Conservation (phyloP, 352 stramenopile genomes). For the Phytophthora idaei region DNA sequence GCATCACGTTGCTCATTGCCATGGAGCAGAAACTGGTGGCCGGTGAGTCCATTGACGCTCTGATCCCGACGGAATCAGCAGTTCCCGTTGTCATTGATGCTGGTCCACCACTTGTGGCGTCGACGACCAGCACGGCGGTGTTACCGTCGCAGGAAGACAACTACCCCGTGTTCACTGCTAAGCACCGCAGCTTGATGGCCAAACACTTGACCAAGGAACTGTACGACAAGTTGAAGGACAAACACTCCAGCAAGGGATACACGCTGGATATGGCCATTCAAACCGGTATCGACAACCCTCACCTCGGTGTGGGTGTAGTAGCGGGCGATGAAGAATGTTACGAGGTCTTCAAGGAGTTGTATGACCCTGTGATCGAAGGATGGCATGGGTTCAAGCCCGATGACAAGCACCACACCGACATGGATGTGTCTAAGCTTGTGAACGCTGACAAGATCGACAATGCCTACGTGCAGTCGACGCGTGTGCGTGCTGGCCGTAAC, state of each 20-base stretch:
- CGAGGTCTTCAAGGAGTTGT: conserved; percentile 81
- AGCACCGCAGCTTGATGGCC: conserved; percentile 89
- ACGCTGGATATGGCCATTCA: conserved; percentile 88
- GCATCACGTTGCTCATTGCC: conserved; percentile 87
- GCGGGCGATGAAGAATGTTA: conserved; percentile 89
- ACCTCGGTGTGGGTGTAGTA: conserved; percentile 84
- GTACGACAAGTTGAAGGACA: conserved; percentile 85
- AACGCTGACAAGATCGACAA: conserved; percentile 73
- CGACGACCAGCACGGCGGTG: conserved; percentile 56
- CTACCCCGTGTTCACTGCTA: conserved; percentile 78
- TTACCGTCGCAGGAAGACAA: conserved; percentile 71
- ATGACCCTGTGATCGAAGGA: conserved; percentile 86
- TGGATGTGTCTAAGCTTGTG: conserved; percentile 79
- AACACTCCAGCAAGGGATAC: conserved; percentile 74
- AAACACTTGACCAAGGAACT: conserved; percentile 82
- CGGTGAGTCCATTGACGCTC: conserved; percentile 65
- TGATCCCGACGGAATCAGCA: conserved; percentile 66
- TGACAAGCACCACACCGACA: conserved; percentile 82
- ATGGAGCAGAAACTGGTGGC: conserved; percentile 89
- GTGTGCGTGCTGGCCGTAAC: conserved; percentile 91
- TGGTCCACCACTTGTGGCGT: conserved; percentile 41
- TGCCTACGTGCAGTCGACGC: conserved; percentile 91
- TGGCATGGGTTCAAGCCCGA: conserved; percentile 87
- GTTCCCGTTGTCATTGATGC: conserved; percentile 70
- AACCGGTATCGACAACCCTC: conserved; percentile 82